Conservation (phyloP, 108 stramenopile species). For the Cyclotella baltica region DNA sequence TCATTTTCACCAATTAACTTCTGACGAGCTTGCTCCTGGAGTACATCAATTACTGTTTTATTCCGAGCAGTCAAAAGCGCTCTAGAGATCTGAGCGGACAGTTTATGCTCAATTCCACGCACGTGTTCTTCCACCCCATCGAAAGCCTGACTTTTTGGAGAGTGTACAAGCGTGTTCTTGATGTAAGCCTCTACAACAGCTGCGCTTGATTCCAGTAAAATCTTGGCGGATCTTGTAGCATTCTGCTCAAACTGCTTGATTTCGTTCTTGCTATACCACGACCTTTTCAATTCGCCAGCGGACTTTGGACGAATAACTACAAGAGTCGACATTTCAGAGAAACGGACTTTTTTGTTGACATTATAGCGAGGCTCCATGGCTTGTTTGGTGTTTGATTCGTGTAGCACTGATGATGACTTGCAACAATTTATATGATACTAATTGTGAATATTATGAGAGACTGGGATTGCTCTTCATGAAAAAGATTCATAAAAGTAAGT, state of each 20-base stretch:
- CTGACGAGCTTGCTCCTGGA: constrained; percentile 4
- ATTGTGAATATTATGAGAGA: no score
- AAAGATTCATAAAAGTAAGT: no score
- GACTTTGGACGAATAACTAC: constrained; percentile 1
- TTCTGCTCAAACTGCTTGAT: not conserved
- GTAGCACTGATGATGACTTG: no score
- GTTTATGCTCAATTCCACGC: not conserved
- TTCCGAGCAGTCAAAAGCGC: not conserved
- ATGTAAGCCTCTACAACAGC: not conserved
- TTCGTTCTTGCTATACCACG: not conserved
- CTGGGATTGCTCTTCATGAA: no score
- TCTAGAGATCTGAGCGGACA: not conserved
- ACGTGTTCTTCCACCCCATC: not conserved
- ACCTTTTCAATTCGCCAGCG: not conserved
- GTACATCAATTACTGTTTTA: not conserved
- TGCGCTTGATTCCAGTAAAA: not conserved
- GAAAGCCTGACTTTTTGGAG: not conserved
- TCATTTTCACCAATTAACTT: not conserved
- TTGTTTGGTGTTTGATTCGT: no score
- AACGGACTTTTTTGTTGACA: not conserved
- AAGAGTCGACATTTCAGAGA: not conserved
- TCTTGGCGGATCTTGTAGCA: not conserved
- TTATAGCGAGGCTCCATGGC: no score
- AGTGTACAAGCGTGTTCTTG: not conserved
- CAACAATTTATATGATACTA: no score